These are phyloP conservation scores for Fusarium sp. DNA, from an alignment of 2,329 filamentous ascomycete species.

Conservation along the genomic window DNA sequence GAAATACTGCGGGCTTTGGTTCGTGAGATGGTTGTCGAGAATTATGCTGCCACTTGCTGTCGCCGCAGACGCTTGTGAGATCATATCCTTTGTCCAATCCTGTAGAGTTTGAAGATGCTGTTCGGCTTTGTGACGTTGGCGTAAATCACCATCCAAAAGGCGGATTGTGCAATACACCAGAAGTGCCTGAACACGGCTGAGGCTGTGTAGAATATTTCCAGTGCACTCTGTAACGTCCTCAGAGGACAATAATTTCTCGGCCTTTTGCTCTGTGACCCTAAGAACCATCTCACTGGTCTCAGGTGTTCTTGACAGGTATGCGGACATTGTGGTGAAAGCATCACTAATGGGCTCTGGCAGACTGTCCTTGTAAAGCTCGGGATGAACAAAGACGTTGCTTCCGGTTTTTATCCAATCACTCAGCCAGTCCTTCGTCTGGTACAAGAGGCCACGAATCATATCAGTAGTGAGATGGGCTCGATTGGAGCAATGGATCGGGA, in stretches of 20 bases:
- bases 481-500: background rate
- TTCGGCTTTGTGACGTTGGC: conserved; percentile 39
- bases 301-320: conserved; percentile 24
- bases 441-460: conserved; percentile 1
- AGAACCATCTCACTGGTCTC: conserved; percentile 24
- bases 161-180: conserved; percentile 39
- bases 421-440: conserved; percentile 17
- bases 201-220: background rate
- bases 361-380: conserved; percentile 6
- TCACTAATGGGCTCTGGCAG: conserved; percentile 15
- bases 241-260: background rate
- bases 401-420: conserved; percentile 18
- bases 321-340: conserved; percentile 21
- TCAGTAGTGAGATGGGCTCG: conserved; percentile 5
- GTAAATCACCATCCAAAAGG: conserved; percentile 40
- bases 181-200: conserved; percentile 39
- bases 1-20: background rate
- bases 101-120: conserved; percentile 22
- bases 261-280: conserved; percentile 18
- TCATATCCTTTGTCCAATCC: conserved; percentile 30
- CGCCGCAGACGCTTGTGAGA: background rate
- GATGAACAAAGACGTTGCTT: conserved; percentile 28
- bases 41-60: conserved; percentile 15
- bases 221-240: background rate
- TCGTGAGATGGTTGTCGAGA: conserved; percentile 9